Percentiles rank a stretch among this genome's conserved stretches.
Conservation (phyloP, 2,329 filamentous ascomycete species). For the Metarhizium rileyi region DNA sequence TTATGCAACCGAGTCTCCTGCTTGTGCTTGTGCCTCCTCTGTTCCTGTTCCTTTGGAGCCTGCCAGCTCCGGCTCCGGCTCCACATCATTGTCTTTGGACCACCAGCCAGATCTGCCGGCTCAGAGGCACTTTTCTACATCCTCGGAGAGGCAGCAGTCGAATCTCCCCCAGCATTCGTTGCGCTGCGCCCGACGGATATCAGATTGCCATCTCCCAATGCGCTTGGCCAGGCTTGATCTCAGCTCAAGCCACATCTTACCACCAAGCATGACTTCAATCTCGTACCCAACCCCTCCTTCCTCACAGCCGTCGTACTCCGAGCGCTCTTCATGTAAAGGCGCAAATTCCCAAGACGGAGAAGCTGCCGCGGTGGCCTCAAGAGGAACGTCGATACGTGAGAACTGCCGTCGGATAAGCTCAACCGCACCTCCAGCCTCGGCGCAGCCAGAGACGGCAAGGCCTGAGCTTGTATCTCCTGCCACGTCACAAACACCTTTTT, state of each 20-base stretch:
- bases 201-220: conserved; percentile 7
- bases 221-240: conserved; percentile 10
- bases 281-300: conserved; percentile 49
- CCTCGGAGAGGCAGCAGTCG: conserved; percentile 16
- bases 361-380: conserved; percentile 10
- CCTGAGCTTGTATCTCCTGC: conserved; percentile 1
- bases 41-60: conserved; percentile 30
- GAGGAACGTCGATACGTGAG: background rate
- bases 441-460: conserved; percentile 1
- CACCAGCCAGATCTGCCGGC: conserved; percentile 12
- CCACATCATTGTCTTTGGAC: conserved; percentile 10
- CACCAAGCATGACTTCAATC: conserved; percentile 18
- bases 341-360: conserved; percentile 15
- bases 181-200: conserved; percentile 14
- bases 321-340: conserved; percentile 20
- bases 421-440: background rate
- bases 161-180: conserved; percentile 16
- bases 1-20: conserved; percentile 38
- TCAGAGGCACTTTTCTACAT: conserved; percentile 22
- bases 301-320: conserved; percentile 35
- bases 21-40: conserved; percentile 22
- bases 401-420: background rate
- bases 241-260: conserved; percentile 14
- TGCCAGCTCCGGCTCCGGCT: conserved; percentile 17
- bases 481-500: conserved; percentile 1